Percentiles rank a stretch among this genome's conserved stretches.
phyloP scores from a whole-genome alignment of 495 filamentous ascomycete species.

The Aspergillus ostianus region DNA sequence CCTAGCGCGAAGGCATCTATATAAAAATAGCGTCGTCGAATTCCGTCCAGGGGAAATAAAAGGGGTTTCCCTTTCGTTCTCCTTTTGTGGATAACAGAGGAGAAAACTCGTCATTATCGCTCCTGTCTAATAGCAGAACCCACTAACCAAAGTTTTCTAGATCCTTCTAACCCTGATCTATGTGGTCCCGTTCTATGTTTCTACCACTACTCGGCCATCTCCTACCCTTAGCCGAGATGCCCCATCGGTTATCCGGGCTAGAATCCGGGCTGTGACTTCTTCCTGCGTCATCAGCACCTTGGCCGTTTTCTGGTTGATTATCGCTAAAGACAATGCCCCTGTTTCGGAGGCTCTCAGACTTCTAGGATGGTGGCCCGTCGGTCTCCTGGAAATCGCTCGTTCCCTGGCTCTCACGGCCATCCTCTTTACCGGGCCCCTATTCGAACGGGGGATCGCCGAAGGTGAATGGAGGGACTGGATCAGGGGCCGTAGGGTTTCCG shows the following conservation, averaged over 20 bases:
- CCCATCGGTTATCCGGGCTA: constrained; percentile 83
- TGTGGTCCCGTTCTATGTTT: constrained; percentile 89
- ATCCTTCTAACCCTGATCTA: constrained; percentile 79
- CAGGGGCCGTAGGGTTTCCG: constrained; percentile 35
- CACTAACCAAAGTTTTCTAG: constrained; percentile 34
- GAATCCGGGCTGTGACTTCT: constrained; percentile 73
- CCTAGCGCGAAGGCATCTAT: constrained; percentile 12
- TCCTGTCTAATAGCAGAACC: not conserved
- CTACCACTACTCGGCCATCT: constrained; percentile 72
- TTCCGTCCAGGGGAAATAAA: not conserved
- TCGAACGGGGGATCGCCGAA: constrained; percentile 69
- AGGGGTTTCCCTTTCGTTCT: constrained; percentile 4
- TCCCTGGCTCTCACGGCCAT: constrained; percentile 67
- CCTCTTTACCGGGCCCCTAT: constrained; percentile 84
- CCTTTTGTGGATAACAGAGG: not conserved
- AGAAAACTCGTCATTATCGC: not conserved
- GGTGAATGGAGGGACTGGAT: constrained; percentile 68
- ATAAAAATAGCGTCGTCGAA: constrained; percentile 17
- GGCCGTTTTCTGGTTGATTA: constrained; percentile 61
- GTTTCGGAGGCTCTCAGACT: constrained; percentile 56
- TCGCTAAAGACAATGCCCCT: constrained; percentile 42
- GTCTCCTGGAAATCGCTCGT: constrained; percentile 54
- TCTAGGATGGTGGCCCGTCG: constrained; percentile 74
- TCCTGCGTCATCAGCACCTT: constrained; percentile 63
- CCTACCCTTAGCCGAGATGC: constrained; percentile 81